Base-by-base conservation (phyloP, 768 basidiomycete genomes). In the Lactarius deliciosus region DNA sequence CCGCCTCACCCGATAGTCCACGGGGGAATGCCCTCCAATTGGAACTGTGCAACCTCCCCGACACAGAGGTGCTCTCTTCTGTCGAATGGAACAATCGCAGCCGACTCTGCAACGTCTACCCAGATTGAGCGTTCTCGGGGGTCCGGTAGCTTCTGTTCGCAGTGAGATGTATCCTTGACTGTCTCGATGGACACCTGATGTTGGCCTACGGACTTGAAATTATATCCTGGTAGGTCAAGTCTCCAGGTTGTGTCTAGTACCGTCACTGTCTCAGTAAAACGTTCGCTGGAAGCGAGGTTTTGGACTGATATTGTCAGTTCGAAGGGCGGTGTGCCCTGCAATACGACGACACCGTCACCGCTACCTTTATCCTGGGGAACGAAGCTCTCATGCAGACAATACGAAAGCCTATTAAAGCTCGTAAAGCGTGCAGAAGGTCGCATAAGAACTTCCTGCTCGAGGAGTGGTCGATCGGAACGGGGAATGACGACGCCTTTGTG, bases 61-160 rank as follows among this genome's bases (percentile, higher is more conserved):
- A 92, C 90, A 77, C 97, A 99, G 68, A 91, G 88, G 73, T 98
- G 89, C 70, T 82, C 82, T 64, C 86, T 82, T 64, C 88, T 80
- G 71, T 91, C 90, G 70, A 94, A 85, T 6, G 96, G 90, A 56
- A 94, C 83, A 63, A 99, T 94, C 15, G 92, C 87, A 10, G 97
- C 97, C 1, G 93, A 93, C 77, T 99, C 97, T 3, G 94, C 92
- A n/a, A 98, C 94, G 71, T 98, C 94, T 15, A 95, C 84, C 89
- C 89, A 91, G 45, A 92, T 82, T 20, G 85, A 85, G 61, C 84
- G 82, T 38, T 77, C 77, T 41, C 84, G 75, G 2, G 86, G 85
- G 66, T 91, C 86, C 16, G 89, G 79, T 41, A 83, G 79, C 16
- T 86, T 84, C 64, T 93, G 89, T 60, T 87, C 88, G 76, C 97